phyloP scores from a whole-genome alignment of 306 rosid species.

The Betula pendula region DNA sequence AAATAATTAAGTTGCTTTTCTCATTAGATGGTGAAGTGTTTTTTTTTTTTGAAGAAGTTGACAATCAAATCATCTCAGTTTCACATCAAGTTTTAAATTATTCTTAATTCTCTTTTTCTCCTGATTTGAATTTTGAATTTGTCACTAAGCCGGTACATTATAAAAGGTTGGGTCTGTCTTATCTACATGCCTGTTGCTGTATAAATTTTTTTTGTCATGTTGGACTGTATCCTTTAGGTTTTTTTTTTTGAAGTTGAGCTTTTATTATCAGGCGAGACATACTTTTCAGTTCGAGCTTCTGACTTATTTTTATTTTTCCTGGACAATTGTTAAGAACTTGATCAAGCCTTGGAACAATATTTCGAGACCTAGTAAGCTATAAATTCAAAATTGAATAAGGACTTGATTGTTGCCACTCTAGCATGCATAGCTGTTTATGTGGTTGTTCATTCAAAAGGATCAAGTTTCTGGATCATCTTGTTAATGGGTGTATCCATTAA shows the following conservation, averaged over 20 bases:
- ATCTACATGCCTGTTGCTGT: background rate
- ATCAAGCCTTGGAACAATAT: background rate
- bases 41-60: background rate
- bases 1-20: conserved; percentile 9
- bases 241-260: background rate
- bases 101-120: background rate
- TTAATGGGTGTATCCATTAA: background rate
- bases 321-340: background rate
- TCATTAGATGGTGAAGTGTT: background rate
- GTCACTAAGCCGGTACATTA: background rate
- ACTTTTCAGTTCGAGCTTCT: background rate
- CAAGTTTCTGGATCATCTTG: background rate
- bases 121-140: background rate
- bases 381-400: background rate
- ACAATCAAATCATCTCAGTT: background rate
- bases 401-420: background rate
- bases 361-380: background rate
- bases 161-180: background rate
- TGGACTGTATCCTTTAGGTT: background rate
- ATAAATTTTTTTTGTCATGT: too few species aligned
- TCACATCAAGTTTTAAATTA: background rate
- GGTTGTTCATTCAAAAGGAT: background rate
- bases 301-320: background rate
- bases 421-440: background rate
- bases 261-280: background rate